Evolutionary conservation across 228 moss, liverwort and hornwort genomes (phyloP), one percentile per base, ranked within the genome.

Genomic region (Sphagnum magellanicum): DNA sequence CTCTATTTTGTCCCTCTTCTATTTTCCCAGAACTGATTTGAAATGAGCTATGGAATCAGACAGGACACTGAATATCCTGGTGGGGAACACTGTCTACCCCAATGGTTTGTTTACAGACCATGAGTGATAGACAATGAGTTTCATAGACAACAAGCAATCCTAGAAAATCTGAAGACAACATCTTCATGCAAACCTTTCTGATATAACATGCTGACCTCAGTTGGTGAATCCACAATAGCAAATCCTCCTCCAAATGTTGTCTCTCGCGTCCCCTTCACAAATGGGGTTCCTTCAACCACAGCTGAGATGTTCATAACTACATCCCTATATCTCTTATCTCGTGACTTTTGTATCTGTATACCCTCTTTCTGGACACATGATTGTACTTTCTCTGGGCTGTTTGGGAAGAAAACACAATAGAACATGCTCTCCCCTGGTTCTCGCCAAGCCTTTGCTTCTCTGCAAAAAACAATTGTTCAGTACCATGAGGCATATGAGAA

Each of bases 381-480:
- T 79, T 76, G 83, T 70, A 88, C 64, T 71, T 85, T 85, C 52
- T 71, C 68, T 15, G 95, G 95, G 49, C 82, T 71, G 52, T 78
- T 75, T 53, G 95, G 79, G 74, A 89, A 78, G 14, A 92, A 86
- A 46, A 88, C 81, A 79, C 95, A 96, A 57, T 86, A 84, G 59
- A 90, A 92, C 67, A 76, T 81, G 69, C 68, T 84, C 52, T 67
- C 80, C 63, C 86, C 89, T 69, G 91, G 92, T 77, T 96, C 88
- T 65, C 88, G 79, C 95, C 95, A 92, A 48, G 92, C 82, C 66
- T 89, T 91, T 12, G 89, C 89, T 70, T 86, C 87, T 68, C 91
- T 91, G 84, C 64, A 71, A 32, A 32, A 32, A 32, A 32, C 17
- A 32, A 32, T 32, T 32, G 32, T 32, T 3, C 3, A 49, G 10